Base-by-base conservation (phyloP, 768 basidiomycete genomes). In the Suillus alpinus region DNA sequence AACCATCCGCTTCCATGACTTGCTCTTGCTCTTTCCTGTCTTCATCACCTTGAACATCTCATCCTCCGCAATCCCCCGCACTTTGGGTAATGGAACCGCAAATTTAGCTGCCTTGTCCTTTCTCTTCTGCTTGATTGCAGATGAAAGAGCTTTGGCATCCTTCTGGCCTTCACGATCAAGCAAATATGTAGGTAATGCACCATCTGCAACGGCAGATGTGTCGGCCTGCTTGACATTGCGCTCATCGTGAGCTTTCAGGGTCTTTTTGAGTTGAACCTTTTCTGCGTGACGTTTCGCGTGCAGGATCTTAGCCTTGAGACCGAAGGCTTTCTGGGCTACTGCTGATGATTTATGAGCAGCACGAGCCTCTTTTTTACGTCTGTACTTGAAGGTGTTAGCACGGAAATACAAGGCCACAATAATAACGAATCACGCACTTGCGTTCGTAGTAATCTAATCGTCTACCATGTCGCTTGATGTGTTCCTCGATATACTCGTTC, bases 31-130 rank as follows among this genome's bases (percentile, higher is more conserved):
- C 80, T 98, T 98, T 59, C 97, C 97, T 1, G 96, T 95, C 81
- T 94, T 93, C 82, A 99, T 80, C 34, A 99, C 97, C 81, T 95
- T 98, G 83, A 99, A 99, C 91, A 95, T 97, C 81, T 99, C 97
- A 69, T 98, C 97, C 75, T 99, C 97, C 16, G 96, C 95, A 67
- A 99, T 98, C 20, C 97, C 97, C 61, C 96, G 81, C 57, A 99
- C 97, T 77, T 94, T 96, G 53, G 97, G 97, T 63, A 99, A 73
- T 5, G 97, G 97, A 2, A 99, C 97, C 18, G 95, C 87, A 77
- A 93, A 99, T 76, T 97, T 98, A 18, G 96, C 96, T 2, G 96
- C 97, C 80, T 96, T 95, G 80, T 99, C 97, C 75, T 98, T 99
- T 70, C 97, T 87, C 73, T 94, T 94, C 77, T 99, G 94, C 79